These are phyloP conservation scores for Clathrospora elynae DNA, from an alignment of 2,329 filamentous ascomycete species.

Conservation along the genomic window DNA sequence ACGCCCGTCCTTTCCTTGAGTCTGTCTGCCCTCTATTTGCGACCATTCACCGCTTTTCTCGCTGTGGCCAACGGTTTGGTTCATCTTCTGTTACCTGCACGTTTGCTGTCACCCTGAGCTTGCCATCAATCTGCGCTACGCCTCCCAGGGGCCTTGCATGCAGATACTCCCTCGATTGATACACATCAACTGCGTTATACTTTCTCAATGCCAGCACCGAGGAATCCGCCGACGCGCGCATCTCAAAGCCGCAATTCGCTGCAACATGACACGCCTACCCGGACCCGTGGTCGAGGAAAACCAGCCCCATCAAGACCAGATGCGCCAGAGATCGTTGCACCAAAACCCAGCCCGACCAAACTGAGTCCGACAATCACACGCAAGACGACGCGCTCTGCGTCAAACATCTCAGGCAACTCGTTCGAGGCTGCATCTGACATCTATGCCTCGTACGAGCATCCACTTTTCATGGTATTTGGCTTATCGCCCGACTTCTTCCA, in stretches of 20 bases:
- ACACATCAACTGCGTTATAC: constrained; percentile 15
- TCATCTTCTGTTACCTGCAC: constrained; percentile 30
- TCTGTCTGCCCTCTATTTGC: constrained; percentile 18
- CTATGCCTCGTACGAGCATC: constrained; percentile 40
- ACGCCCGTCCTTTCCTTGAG: constrained; percentile 24
- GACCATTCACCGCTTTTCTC: constrained; percentile 18
- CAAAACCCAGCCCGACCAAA: constrained; percentile 33
- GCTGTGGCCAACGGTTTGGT: constrained; percentile 25
- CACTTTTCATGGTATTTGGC: constrained; percentile 44
- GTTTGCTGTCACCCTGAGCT: constrained; percentile 39
- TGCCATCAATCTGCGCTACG: constrained; percentile 44
- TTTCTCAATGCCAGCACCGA: constrained; percentile 35
- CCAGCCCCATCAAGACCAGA: constrained; percentile 38
- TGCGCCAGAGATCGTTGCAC: constrained; percentile 30
- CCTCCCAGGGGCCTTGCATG: constrained; percentile 38
- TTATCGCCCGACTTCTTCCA: constrained; percentile 42
- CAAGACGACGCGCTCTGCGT: constrained; percentile 45
- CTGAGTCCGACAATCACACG: constrained; percentile 36
- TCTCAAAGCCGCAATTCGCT: constrained; percentile 39
- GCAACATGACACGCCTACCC: constrained; percentile 41
- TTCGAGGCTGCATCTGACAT: constrained; percentile 36
- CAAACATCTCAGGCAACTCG: constrained; percentile 43
- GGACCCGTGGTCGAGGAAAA: constrained; percentile 44
- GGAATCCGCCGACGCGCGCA: constrained; percentile 34
- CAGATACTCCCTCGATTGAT: constrained; percentile 25